Evolutionary conservation across 2,329 filamentous ascomycete species (phyloP).

Genomic region (Fusarium bulbicola): DNA sequence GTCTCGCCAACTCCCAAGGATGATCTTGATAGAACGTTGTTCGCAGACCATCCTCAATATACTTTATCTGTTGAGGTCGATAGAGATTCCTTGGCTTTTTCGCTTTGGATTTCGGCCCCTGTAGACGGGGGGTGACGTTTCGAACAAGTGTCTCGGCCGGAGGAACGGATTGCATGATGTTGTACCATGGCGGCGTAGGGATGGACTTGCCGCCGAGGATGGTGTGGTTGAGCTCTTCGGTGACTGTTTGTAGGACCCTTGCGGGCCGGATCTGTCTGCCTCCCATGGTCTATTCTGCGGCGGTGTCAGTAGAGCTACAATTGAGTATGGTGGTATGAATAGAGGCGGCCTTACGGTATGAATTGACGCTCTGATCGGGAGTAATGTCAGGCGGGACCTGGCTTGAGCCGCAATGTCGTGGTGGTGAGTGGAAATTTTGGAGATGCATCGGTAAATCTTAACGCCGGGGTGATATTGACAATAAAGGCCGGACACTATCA

Average conservation of each 20-base stretch:
- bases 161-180: slow-evolving; percentile 61
- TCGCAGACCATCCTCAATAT: slow-evolving; percentile 85
- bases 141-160: slow-evolving; percentile 68
- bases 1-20: slow-evolving; percentile 95
- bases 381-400: slow-evolving; percentile 22
- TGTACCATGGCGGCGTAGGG: slow-evolving; percentile 59
- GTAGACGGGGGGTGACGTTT: slow-evolving; percentile 60
- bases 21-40: slow-evolving; percentile 90
- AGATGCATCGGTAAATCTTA: slow-evolving; percentile 44
- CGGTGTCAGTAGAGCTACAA: neutral
- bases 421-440: slow-evolving; percentile 45
- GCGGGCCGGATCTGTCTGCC: slow-evolving; percentile 57
- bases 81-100: slow-evolving; percentile 77
- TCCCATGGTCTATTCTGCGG: slow-evolving; percentile 47
- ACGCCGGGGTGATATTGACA: slow-evolving; percentile 35
- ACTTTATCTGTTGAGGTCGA: slow-evolving; percentile 78
- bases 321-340: neutral
- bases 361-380: slow-evolving; percentile 34
- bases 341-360: slow-evolving; percentile 17
- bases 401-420: slow-evolving; percentile 19
- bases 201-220: slow-evolving; percentile 49
- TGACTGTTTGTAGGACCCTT: slow-evolving; percentile 57
- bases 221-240: slow-evolving; percentile 54
- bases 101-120: slow-evolving; percentile 39
- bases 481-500: neutral